Percentiles rank a stretch among this genome's conserved stretches.
Evolutionary conservation across 1,284 basidiomycete genomes (phyloP).

Genomic region (Trichosporon sp.): DNA sequence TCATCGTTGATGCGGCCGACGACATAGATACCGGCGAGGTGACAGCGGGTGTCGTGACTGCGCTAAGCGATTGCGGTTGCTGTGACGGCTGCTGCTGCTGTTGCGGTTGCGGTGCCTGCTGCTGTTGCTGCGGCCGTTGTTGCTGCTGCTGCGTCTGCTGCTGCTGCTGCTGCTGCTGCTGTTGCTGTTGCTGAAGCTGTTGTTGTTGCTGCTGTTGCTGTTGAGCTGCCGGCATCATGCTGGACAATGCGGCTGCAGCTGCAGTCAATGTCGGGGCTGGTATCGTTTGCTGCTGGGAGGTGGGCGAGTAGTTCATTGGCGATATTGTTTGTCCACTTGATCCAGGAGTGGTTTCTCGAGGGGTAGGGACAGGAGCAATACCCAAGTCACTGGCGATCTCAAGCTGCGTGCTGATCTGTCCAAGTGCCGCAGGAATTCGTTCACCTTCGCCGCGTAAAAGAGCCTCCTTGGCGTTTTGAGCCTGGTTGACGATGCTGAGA

Average conservation of each 20-base stretch:
- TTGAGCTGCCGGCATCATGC: neutral
- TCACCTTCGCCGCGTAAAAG: conserved; percentile 35
- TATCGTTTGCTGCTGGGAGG: conserved; percentile 13
- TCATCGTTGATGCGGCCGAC: neutral
- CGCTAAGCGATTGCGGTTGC: neutral
- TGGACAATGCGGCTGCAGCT: neutral
- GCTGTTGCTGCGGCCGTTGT: neutral
- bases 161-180: neutral
- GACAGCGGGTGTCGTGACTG: neutral
- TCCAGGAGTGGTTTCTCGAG: conserved; percentile 25
- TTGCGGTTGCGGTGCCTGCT: neutral
- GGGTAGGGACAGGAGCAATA: conserved; percentile 31
- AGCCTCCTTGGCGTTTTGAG: conserved; percentile 37
- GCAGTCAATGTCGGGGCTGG: neutral
- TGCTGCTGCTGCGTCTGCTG: neutral
- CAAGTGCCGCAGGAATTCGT: conserved; percentile 33
- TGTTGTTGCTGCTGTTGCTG: conserved; percentile 1
- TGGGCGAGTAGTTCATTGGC: conserved; percentile 24
- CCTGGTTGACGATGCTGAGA: conserved; percentile 36
- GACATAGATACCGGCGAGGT: conserved; percentile 10
- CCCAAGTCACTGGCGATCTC: conserved; percentile 40
- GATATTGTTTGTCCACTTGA: conserved; percentile 28
- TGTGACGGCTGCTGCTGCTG: neutral
- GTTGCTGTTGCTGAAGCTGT: neutral
- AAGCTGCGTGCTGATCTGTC: conserved; percentile 37